Conservation (phyloP, 192 early-diverging fungal species). For the Podila epigama region DNA sequence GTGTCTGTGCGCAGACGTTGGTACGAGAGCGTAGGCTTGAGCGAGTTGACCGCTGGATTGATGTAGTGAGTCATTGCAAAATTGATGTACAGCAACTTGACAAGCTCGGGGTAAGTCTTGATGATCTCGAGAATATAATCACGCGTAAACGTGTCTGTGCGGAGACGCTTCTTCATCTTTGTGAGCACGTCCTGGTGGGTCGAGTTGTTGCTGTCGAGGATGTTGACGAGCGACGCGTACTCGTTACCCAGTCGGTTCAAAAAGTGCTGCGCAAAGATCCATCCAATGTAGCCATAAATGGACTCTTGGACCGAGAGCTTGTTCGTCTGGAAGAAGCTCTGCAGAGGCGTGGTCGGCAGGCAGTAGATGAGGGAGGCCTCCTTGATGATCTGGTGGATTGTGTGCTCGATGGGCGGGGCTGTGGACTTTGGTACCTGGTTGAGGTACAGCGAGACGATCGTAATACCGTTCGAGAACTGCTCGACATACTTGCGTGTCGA, state of each 20-base stretch:
- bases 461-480: constrained; percentile 98
- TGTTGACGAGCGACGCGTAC: constrained; percentile 83
- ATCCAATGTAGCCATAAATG: constrained; percentile 94
- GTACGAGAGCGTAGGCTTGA: constrained; percentile 83
- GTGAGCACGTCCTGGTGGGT: constrained; percentile 90
- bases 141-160: constrained; percentile 96
- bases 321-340: constrained; percentile 90
- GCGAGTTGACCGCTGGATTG: constrained; percentile 55
- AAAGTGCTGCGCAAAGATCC: constrained; percentile 99
- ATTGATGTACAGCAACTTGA: constrained; percentile 92
- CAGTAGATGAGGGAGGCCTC: constrained; percentile 97
- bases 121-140: constrained; percentile 98
- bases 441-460: constrained; percentile 92
- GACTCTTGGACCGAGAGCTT: constrained; percentile 95
- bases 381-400: constrained; percentile 93
- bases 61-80: constrained; percentile 96
- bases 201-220: constrained; percentile 82
- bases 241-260: constrained; percentile 96
- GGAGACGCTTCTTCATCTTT: constrained; percentile 98
- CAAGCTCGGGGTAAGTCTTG: constrained; percentile 89
- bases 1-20: constrained; percentile 81
- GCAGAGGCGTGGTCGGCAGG: constrained; percentile 92
- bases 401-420: constrained; percentile 83
- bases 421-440: constrained; percentile 82
- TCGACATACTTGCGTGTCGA: constrained; percentile 99